Base-by-base conservation (phyloP, 805 yeast species). In the Saturnispora saitoi region DNA sequence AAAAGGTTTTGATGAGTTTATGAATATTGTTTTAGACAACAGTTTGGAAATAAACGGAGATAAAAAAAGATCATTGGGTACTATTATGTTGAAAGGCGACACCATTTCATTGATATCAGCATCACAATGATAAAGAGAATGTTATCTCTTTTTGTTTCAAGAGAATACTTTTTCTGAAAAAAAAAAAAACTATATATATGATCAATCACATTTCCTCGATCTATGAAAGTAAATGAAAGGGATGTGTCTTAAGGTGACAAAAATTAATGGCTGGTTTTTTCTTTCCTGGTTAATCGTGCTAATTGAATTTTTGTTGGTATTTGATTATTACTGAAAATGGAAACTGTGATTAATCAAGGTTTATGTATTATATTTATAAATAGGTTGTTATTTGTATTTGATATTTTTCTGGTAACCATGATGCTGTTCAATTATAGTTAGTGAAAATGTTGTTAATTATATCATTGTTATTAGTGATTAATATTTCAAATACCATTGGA, bases 1-100 rank as follows among this genome's bases (percentile, higher is more conserved):
- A 29, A 73, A 83, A 51, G 99, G 99, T 1, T 91, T 95, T 66
- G 99, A 93, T 65, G 99, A 95, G 69, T 91, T 90, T 60, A 95
- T 93, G 99, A 93, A 93, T 62, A 68, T 78, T 10, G 81, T 77
- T 19, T 54, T 78, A 12, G 82, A 77, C 49, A 81, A 78, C 26
- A 81, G 82, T 1, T 67, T 70, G 14, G 96, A 95, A 57, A 70
- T 91, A 5, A 79, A 80, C 1, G 72, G 73, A 44, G 53, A 72
- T 1, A 36, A 52, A 10, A 57, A 58, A 34, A 75, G 78, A 26
- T 66, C 68, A n/a, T 60, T 87, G 49, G 96, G 96, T 1, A 71
- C 85, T 50, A 77, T 93, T 22, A 63, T 93, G 55, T 70, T 93
- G 49, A 93, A 93, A 65, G 99, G 99, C 4, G 99, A 93, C 62